Base-by-base conservation (phyloP, 225 moss, liverwort and hornwort genomes). In the Straminergon stramineum region DNA sequence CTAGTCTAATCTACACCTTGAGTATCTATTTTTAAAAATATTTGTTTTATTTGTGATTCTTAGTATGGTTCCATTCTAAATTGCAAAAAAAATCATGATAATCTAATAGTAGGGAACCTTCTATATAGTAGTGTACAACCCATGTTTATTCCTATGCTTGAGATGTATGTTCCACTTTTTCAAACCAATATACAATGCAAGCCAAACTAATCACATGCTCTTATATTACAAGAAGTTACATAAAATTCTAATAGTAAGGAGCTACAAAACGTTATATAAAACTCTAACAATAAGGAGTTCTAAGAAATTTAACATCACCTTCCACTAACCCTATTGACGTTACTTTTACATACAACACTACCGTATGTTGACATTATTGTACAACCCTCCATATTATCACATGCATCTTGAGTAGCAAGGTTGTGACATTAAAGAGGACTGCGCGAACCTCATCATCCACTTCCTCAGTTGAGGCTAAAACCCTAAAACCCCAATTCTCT, bases 61-160 rank as follows among this genome's bases (percentile, higher is more conserved):
- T 5, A 1, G 4, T 55, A 35, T 53, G 0, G 0, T 35, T 9
- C 2, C 0, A 35, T 78, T 0, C 9, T 3, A 55, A 35, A 21
- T 77, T 9, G 15, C 3, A 35, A 31, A 31, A 31, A 19, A 4
- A 2, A 31, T 77, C 3, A 53, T 53, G 1, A 0, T 76, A 76
- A 12, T 52, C 2, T 52, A 11, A 0, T 13, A 52, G 3, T 13
- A 34, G 3, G 13, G 1, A 34, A 34, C 14, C 2, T 76, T 22
- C 5, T 31, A 11, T 45, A 43, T 0, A 0, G 3, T 20, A 21
- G 0, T 13, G 32, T 32, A 5, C 2, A 76, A 52, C 3, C 20
- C 3, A 20, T 2, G 0, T 13, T 52, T 76, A 76, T 76, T 75
- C 32, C 7, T 51, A 13, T 13, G 5, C 2, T 13, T 0, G 2